These are phyloP conservation scores for Leptosphaerulina australis DNA, from an alignment of 2,329 filamentous ascomycete species.

Conservation along the genomic window DNA sequence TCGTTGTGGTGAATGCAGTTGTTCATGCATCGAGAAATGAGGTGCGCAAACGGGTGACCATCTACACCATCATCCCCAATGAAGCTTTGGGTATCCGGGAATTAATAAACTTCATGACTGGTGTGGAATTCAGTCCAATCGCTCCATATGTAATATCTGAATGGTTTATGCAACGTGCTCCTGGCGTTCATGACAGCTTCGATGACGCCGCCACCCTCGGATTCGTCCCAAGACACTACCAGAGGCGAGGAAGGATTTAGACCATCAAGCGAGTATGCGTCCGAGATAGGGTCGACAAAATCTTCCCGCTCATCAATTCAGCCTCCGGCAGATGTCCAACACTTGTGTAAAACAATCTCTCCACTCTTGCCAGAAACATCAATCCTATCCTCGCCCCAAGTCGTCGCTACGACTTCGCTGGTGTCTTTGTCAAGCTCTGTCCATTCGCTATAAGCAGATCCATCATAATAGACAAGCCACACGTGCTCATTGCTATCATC, in stretches of 20 bases:
- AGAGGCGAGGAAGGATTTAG: not conserved
- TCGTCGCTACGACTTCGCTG: constrained; percentile 13
- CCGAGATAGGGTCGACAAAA: not conserved
- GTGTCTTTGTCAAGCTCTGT: constrained; percentile 6
- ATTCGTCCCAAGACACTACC: constrained; percentile 2
- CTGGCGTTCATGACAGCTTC: constrained; percentile 7
- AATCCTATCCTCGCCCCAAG: constrained; percentile 17
- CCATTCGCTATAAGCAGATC: constrained; percentile 11
- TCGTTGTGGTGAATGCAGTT: constrained; percentile 15
- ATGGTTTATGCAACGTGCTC: constrained; percentile 8
- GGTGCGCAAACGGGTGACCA: constrained; percentile 9
- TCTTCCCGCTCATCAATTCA: constrained; percentile 4
- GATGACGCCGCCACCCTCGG: constrained; percentile 3
- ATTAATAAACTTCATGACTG: constrained; percentile 17
- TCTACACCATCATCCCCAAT: constrained; percentile 5
- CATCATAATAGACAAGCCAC: constrained; percentile 16
- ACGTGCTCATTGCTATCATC: constrained; percentile 6
- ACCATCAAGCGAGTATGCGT: not conserved
- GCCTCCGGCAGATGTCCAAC: not conserved
- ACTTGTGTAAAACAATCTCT: not conserved
- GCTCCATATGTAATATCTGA: constrained; percentile 14
- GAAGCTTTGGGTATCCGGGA: constrained; percentile 18
- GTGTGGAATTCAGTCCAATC: constrained; percentile 11
- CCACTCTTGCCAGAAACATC: constrained; percentile 12
- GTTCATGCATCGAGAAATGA: constrained; percentile 14